Percentiles rank a stretch among this genome's conserved stretches.
These are phyloP conservation scores for Globisporangium carolinianum DNA, from an alignment of 352 stramenopile species.

Conservation along the genomic window DNA sequence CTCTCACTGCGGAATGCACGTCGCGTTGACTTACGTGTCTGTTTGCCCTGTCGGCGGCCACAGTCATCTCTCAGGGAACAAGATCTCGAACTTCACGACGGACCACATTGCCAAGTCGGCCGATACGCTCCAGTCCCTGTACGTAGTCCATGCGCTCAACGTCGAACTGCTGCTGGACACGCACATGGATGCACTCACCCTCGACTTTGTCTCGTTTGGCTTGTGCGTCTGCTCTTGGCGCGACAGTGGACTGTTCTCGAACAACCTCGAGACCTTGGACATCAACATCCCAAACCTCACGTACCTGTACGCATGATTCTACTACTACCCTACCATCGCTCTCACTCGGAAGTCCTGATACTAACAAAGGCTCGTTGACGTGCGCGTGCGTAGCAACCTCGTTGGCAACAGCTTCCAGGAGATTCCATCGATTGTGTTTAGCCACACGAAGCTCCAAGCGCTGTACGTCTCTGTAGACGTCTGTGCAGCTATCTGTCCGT, in stretches of 20 bases:
- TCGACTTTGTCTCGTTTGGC: too few relatives aligned
- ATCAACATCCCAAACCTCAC: background rate
- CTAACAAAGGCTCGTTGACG: too few relatives aligned
- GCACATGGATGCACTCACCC: too few relatives aligned
- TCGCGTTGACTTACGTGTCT: background rate
- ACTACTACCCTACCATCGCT: background rate
- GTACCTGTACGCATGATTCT: background rate
- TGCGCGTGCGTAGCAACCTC: background rate
- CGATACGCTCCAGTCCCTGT: background rate
- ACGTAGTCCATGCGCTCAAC: background rate
- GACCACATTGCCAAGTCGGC: background rate
- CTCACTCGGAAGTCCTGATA: background rate
- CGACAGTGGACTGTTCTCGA: background rate
- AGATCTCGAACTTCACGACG: background rate
- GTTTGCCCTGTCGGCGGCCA: too few relatives aligned
- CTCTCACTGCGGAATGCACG: background rate
- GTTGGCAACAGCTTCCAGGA: background rate
- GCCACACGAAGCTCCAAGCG: background rate
- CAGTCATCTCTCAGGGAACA: conserved; percentile 2
- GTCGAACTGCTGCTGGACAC: too few relatives aligned
- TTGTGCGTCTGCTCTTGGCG: background rate
- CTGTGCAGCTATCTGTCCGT: background rate
- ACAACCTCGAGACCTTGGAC: background rate
- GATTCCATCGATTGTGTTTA: background rate
- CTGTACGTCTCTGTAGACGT: too few relatives aligned